phyloP scores from a whole-genome alignment of 208 protist genomes.

The Leishmania tarentolae region DNA sequence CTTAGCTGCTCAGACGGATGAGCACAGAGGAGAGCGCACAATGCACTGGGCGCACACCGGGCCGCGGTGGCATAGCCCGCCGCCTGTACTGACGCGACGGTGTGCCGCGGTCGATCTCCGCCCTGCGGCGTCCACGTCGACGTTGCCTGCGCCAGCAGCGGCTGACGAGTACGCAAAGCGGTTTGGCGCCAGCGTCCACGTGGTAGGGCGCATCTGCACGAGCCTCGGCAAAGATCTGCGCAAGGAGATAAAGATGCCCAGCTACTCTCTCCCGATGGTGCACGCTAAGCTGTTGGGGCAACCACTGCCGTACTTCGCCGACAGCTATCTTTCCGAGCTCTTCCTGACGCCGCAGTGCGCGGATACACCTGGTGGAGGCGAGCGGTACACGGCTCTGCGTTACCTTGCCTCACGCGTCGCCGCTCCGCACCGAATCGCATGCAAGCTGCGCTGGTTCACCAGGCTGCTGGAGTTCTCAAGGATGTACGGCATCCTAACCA shows the following conservation, averaged over 20 bases:
- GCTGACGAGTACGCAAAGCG: constrained; percentile 41
- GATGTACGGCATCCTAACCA: constrained; percentile 82
- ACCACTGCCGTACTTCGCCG: constrained; percentile 68
- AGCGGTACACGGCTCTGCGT: constrained; percentile 41
- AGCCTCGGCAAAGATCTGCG: constrained; percentile 66
- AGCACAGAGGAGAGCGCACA: background rate
- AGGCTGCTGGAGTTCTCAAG: constrained; percentile 62
- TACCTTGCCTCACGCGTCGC: constrained; percentile 54
- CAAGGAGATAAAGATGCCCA: constrained; percentile 60
- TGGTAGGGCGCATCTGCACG: constrained; percentile 62
- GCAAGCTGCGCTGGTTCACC: constrained; percentile 63
- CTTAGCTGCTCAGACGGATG: background rate
- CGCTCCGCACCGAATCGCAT: constrained; percentile 56
- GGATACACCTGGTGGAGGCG: background rate
- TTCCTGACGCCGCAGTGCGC: constrained; percentile 21
- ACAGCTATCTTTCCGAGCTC: constrained; percentile 50
- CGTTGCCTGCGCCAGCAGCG: constrained; percentile 1
- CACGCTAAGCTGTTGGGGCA: constrained; percentile 51
- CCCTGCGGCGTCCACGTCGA: background rate
- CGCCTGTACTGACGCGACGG: background rate
- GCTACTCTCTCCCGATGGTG: constrained; percentile 63
- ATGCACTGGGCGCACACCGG: background rate
- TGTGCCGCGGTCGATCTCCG: background rate
- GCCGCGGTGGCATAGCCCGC: background rate
- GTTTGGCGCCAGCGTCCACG: constrained; percentile 52